Percentiles rank a stretch among this genome's conserved stretches.
Conservation (phyloP, 2,329 filamentous ascomycete genomes). For the Fusarium chaquense region DNA sequence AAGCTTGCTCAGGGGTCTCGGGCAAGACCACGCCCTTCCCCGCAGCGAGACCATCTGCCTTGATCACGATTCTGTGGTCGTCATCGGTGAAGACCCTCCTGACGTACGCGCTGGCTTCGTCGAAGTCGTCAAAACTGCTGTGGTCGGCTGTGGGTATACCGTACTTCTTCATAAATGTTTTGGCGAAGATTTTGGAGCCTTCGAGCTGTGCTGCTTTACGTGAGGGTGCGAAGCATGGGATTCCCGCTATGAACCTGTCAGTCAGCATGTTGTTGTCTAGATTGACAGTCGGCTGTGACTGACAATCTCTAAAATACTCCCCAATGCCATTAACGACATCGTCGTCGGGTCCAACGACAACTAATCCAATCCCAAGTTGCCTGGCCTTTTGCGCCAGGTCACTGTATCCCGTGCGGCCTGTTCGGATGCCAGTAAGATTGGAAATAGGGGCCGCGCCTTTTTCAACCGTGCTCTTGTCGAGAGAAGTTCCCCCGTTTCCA, state of each 20-base stretch:
- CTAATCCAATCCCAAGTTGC: conserved; percentile 71
- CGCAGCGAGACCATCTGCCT: conserved; percentile 79
- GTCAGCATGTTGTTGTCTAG: background rate
- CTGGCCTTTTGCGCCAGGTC: conserved; percentile 71
- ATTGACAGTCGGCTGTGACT: background rate
- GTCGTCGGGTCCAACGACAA: conserved; percentile 80
- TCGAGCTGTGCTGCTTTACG: conserved; percentile 78
- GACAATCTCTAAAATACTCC: conserved; percentile 65
- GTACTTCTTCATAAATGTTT: conserved; percentile 82
- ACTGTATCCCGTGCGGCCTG: conserved; percentile 68
- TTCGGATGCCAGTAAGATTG: conserved; percentile 60
- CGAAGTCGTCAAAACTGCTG: conserved; percentile 74
- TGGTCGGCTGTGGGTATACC: conserved; percentile 80
- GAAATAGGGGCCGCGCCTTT: conserved; percentile 62
- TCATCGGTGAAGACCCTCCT: conserved; percentile 57
- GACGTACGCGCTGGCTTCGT: conserved; percentile 71
- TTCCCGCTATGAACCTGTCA: conserved; percentile 58
- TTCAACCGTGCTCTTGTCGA: conserved; percentile 35
- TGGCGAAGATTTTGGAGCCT: conserved; percentile 82
- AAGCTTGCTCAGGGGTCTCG: conserved; percentile 67
- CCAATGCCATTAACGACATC: conserved; percentile 81
- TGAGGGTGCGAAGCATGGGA: conserved; percentile 76
- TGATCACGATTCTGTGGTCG: conserved; percentile 75
- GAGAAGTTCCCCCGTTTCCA: conserved; percentile 76
- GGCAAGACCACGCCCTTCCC: conserved; percentile 71